Evolutionary conservation across 345 rosid species (phyloP), one percentile per base, ranked within the genome.

Genomic region (Eucalyptus pumila): DNA sequence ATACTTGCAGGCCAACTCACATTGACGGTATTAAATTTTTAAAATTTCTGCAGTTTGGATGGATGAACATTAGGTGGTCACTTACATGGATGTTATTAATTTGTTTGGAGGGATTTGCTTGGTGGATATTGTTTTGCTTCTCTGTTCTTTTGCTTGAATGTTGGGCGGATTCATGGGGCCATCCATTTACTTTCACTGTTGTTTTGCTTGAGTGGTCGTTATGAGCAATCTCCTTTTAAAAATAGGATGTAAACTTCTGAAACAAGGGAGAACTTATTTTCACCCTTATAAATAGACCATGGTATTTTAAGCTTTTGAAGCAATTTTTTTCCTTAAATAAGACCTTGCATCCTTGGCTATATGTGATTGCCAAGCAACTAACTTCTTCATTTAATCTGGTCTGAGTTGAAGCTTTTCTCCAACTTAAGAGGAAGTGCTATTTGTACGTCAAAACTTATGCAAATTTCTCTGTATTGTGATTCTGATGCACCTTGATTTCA

Each of bases 1-100:
- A 96, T 97, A 92, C 98, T 97, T 47, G 93, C 93, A 88, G 99
- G 99, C 91, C 99, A 96, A 93, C 95, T 97, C 86, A 96, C 98
- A 72, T 91, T 96, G 91, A 97, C 99, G 88, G 99, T 97, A 94
- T 83, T 50, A 80, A 26, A 34, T 24, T 87, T 87, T 47, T 88
- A 34, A 86, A 88, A 42, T 32, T 62, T 45, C 83, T 26, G 42
- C 54, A n/a, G 62, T 51, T 89, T 65, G 15, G 60, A 60, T 58
- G 85, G 15, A 14, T 40, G 48, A 67, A 9, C 40, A 65, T 47
- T 27, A 72, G 30, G 26, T 65, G 60, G 34, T 86, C 81, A 37
- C 44, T 72, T 69, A 16, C 10, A 9, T 10, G 3, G 42, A 62
- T 32, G 42, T 69, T 17, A 34, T 34, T 72, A 72, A 37, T 34